Conservation (phyloP, 805 yeast species). For the Blastobotrys muscicola region DNA sequence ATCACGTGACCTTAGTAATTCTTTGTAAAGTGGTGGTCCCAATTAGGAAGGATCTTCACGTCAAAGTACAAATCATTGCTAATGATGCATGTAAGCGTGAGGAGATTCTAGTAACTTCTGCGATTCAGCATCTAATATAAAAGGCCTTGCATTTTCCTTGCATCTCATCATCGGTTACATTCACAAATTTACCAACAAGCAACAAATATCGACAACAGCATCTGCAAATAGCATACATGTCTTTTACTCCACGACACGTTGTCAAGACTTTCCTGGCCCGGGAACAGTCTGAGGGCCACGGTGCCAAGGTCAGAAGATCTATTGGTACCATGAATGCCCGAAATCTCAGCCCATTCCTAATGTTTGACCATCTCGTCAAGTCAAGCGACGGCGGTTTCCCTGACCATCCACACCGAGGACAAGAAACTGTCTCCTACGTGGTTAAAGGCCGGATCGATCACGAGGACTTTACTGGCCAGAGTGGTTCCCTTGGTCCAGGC, state of each 20-base stretch:
- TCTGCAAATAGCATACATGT: no score
- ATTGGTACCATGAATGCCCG: conserved; percentile 59
- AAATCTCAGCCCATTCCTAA: conserved; percentile 69
- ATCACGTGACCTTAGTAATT: no score
- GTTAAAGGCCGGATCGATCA: conserved; percentile 60
- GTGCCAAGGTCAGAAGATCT: conserved; percentile 73
- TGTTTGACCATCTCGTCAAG: conserved; percentile 68
- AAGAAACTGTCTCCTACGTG: conserved; percentile 63
- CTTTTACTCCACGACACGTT: conserved; percentile 34
- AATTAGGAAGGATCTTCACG: no score
- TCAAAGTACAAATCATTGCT: no score
- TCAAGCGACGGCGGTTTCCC: conserved; percentile 59
- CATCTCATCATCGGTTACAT: no score
- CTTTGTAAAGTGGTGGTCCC: no score
- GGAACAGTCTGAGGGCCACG: conserved; percentile 77
- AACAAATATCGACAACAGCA: no score
- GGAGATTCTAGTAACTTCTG: no score
- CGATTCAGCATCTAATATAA: no score
- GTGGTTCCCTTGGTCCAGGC: conserved; percentile 66
- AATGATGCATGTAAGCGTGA: no score
- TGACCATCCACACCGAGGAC: conserved; percentile 79
- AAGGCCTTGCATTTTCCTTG: no score
- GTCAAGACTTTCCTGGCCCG: conserved; percentile 44
- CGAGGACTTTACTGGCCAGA: conserved; percentile 76
- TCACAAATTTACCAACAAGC: no score